Evolutionary conservation across 441 rosid genomes (phyloP).

Genomic region (Populus hybrid): DNA sequence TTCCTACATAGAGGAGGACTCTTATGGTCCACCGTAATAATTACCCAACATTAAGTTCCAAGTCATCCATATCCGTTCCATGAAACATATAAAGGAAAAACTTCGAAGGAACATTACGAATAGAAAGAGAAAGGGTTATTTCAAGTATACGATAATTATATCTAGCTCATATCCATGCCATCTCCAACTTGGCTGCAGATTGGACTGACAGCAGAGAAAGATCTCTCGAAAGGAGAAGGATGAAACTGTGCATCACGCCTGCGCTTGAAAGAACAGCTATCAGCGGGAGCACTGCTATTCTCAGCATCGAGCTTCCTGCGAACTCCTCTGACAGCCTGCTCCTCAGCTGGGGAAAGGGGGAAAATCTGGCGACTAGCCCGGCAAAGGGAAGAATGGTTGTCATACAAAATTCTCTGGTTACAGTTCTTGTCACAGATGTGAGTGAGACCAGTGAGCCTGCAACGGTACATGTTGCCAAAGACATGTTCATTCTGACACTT

Average conservation of each 20-base stretch:
- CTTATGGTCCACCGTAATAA: conserved; percentile 42
- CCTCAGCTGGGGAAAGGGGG: conserved; percentile 71
- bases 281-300: conserved; percentile 42
- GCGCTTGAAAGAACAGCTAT: conserved; percentile 79
- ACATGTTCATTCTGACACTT: conserved; percentile 87
- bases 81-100: conserved; percentile 14
- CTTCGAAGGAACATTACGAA: conserved; percentile 28
- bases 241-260: conserved; percentile 66
- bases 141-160: conserved; percentile 28
- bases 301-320: conserved; percentile 91
- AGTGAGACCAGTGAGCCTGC: conserved; percentile 86
- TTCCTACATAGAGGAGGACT: conserved; percentile 50
- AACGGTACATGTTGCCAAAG: conserved; percentile 83
- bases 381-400: conserved; percentile 87
- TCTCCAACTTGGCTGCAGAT: conserved; percentile 93
- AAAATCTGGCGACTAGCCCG: conserved; percentile 74
- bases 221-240: conserved; percentile 93
- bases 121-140: conserved; percentile 30
- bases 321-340: conserved; percentile 88
- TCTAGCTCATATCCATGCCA: conserved; percentile 91
- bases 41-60: conserved; percentile 38
- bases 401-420: conserved; percentile 93
- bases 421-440: conserved; percentile 99
- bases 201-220: conserved; percentile 80
- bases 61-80: conserved; percentile 37